Evolutionary conservation across 1,139 yeast genomes (phyloP).

Genomic region (Kodamaea ohmeri): DNA sequence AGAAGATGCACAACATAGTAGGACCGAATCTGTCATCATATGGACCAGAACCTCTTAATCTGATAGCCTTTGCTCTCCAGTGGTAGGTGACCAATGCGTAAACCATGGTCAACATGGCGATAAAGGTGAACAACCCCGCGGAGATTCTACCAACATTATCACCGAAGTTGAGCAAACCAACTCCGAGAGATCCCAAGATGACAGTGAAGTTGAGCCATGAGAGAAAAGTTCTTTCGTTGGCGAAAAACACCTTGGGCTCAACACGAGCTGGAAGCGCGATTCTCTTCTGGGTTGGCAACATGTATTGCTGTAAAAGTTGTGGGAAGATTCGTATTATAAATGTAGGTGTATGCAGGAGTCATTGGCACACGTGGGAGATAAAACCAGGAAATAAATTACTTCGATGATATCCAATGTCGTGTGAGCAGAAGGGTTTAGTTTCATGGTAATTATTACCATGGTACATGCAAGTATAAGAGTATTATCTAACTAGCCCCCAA

Average conservation of each 20-base stretch:
- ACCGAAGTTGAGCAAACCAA: constrained; percentile 93
- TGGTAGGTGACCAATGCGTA: constrained; percentile 95
- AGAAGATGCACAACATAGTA: constrained; percentile 93
- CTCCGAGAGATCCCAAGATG: constrained; percentile 92
- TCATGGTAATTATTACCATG: no score
- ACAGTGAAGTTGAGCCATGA: constrained; percentile 99
- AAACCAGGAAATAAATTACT: background rate
- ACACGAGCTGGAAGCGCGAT: constrained; percentile 97
- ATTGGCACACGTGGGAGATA: constrained; percentile 2
- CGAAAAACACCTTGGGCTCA: constrained; percentile 97
- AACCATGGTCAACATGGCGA: constrained; percentile 96
- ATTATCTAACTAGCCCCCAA: no score
- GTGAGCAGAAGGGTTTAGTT: no score
- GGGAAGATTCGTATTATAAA: constrained; percentile 4
- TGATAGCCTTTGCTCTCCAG: constrained; percentile 98
- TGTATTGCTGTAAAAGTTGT: background rate
- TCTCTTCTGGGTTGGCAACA: constrained; percentile 50
- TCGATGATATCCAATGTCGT: background rate
- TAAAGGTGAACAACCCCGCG: constrained; percentile 89
- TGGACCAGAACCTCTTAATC: constrained; percentile 96
- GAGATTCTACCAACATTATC: constrained; percentile 89
- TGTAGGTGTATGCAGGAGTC: constrained; percentile 5
- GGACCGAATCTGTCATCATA: constrained; percentile 99
- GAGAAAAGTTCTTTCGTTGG: constrained; percentile 95
- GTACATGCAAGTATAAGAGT: no score